Evolutionary conservation across 2,329 filamentous ascomycete species (phyloP).

Genomic region (Botrytis hyacinthi): DNA sequence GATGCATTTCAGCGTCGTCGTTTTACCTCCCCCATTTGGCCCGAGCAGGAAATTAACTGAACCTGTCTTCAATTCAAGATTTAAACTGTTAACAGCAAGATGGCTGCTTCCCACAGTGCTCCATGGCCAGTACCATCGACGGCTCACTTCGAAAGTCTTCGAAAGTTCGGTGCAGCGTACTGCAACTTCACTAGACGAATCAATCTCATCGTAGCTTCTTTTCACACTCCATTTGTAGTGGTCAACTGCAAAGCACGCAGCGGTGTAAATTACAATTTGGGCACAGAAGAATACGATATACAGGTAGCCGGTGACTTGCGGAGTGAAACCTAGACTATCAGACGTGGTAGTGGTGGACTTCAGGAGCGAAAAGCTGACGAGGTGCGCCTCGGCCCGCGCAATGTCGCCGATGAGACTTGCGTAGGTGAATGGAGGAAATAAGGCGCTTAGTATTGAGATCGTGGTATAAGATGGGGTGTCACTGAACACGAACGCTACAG

Average conservation of each 20-base stretch:
- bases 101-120: background rate
- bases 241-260: background rate
- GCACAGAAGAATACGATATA: background rate
- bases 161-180: background rate
- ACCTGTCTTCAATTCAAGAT: background rate
- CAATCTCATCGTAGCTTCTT: background rate
- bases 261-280: background rate
- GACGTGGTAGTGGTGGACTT: background rate
- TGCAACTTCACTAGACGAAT: background rate
- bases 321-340: background rate
- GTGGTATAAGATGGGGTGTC: background rate
- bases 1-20: background rate
- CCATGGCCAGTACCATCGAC: slow-evolving; percentile 3
- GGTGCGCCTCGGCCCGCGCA: background rate
- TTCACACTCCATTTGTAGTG: background rate
- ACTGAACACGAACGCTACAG: background rate
- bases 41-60: background rate
- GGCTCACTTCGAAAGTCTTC: background rate
- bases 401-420: background rate
- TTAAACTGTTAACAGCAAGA: background rate
- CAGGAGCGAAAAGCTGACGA: background rate
- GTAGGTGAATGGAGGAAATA: background rate
- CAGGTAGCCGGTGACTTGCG: background rate
- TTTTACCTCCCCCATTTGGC: background rate
- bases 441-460: background rate